Conservation (phyloP, 371 early-diverging fungal species). For the Apophysomyces variabilis region DNA sequence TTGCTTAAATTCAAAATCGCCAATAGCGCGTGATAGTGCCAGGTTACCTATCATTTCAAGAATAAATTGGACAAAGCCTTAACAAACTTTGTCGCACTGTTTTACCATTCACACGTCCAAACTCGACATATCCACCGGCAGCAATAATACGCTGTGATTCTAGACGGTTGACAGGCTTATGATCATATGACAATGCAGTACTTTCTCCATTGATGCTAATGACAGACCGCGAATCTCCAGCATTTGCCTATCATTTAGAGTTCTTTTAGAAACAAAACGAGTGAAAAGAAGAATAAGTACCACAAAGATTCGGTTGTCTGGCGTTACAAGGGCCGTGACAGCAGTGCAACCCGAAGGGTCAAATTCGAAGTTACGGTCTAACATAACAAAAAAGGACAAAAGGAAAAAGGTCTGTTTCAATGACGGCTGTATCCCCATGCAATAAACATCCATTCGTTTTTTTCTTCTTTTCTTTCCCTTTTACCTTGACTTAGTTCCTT, state of each 20-base stretch:
- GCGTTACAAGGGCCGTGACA: slow-evolving; percentile 59
- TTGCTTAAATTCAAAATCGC: slow-evolving; percentile 97
- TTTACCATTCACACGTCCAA: slow-evolving; percentile 94
- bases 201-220: slow-evolving; percentile 79
- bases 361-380: slow-evolving; percentile 70
- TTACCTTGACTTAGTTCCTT: slow-evolving; percentile 77
- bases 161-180: slow-evolving; percentile 86
- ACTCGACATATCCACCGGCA: slow-evolving; percentile 97
- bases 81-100: neutral
- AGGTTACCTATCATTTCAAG: slow-evolving; percentile 67
- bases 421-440: no score
- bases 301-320: slow-evolving; percentile 42
- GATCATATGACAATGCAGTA: slow-evolving; percentile 85
- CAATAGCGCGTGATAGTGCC: slow-evolving; percentile 95
- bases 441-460: no score
- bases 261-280: neutral
- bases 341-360: slow-evolving; percentile 97
- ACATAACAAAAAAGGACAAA: no score
- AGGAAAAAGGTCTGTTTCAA: no score
- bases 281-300: slow-evolving; percentile 17
- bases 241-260: slow-evolving; percentile 70
- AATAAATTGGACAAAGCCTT: neutral
- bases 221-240: slow-evolving; percentile 95
- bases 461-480: no score
- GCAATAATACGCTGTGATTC: slow-evolving; percentile 85